Evolutionary conservation across 116 monocot genomes (phyloP).

Genomic region (Dioscorea cayenensis): DNA sequence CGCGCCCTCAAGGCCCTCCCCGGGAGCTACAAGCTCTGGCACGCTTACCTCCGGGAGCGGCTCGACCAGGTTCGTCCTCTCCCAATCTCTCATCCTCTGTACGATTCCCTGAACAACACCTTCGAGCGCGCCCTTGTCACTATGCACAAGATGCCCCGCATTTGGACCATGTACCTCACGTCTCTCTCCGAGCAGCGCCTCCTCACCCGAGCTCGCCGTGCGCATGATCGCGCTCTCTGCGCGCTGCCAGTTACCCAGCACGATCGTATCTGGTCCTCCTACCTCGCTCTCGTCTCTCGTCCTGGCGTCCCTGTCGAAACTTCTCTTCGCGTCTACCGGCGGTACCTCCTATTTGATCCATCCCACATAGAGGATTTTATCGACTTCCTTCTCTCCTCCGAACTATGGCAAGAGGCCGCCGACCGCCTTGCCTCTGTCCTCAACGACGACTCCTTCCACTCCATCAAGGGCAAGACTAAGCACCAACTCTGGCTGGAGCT

Average conservation of each 20-base stretch:
- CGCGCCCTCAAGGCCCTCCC: conserved; percentile 90
- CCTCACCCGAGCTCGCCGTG: conserved; percentile 49
- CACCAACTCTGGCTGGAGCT: conserved; percentile 94
- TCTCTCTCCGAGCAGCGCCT: conserved; percentile 63
- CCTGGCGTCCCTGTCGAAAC: conserved; percentile 78
- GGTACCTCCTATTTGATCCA: conserved; percentile 80
- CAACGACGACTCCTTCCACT: conserved; percentile 68
- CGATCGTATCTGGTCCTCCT: conserved; percentile 86
- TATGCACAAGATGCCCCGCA: conserved; percentile 91
- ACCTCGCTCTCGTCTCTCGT: conserved; percentile 59
- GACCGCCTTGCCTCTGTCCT: conserved; percentile 72
- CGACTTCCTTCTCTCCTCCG: conserved; percentile 67
- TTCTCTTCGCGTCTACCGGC: conserved; percentile 66
- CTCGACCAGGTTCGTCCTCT: conserved; percentile 56
- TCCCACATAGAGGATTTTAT: conserved; percentile 94
- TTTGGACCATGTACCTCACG: conserved; percentile 79
- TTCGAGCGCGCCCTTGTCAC: conserved; percentile 94
- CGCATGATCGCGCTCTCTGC: conserved; percentile 79
- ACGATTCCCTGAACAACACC: conserved; percentile 76
- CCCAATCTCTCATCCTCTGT: conserved; percentile 54
- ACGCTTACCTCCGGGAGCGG: conserved; percentile 82
- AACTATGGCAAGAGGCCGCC: conserved; percentile 88
- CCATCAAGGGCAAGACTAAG: conserved; percentile 82
- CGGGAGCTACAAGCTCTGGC: conserved; percentile 93
- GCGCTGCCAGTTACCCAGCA: conserved; percentile 92